Percentiles rank a stretch among this genome's conserved stretches.
phyloP scores from a whole-genome alignment of 345 rosid species.

The Populus nigra region DNA sequence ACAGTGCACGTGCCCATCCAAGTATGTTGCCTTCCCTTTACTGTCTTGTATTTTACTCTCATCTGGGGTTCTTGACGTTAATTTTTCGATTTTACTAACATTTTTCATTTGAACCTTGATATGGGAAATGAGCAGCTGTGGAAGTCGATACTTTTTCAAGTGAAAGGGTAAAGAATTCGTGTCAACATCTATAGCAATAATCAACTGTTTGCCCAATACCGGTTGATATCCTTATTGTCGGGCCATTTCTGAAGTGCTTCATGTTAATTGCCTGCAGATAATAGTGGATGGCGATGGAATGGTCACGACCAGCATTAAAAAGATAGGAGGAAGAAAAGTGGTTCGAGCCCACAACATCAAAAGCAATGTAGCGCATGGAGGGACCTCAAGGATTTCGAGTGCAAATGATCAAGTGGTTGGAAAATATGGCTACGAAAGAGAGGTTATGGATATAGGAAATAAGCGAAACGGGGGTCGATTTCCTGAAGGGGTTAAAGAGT shows the following conservation, averaged over 20 bases:
- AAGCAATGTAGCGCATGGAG: conserved; percentile 12
- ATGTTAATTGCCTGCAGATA: conserved; percentile 2
- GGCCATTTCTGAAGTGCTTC: background rate
- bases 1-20: conserved; percentile 9
- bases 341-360: background rate
- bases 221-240: too few relatives aligned
- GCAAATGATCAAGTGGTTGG: background rate
- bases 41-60: background rate
- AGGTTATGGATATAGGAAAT: background rate
- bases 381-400: background rate
- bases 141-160: conserved; percentile 3
- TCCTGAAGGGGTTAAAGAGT: conserved; percentile 31
- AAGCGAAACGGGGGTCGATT: background rate
- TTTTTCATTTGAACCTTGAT: background rate
- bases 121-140: conserved; percentile 8
- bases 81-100: background rate
- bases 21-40: conserved; percentile 1
- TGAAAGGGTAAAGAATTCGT: conserved; percentile 6
- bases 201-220: too few relatives aligned
- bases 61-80: background rate
- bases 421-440: background rate
- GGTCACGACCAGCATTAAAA: background rate
- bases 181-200: too few relatives aligned
- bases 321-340: conserved; percentile 15
- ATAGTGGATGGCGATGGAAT: background rate